phyloP scores from a whole-genome alignment of 805 yeast species.

The Naumovozyma dairenensis region DNA sequence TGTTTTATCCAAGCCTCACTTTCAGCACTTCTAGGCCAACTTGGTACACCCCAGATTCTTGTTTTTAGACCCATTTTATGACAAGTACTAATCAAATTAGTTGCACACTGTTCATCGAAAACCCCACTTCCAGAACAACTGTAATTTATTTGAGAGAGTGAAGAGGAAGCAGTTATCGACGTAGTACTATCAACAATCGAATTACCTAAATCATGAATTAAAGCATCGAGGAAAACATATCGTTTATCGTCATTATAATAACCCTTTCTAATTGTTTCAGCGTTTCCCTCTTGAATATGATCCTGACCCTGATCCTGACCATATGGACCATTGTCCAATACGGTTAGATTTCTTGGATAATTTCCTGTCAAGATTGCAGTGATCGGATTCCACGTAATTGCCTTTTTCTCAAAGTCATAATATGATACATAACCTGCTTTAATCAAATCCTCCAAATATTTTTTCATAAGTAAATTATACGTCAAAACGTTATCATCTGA shows the following conservation, averaged over 20 bases:
- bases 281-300: neutral
- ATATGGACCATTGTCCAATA: conserved; percentile 8
- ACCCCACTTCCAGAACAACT: conserved; percentile 7
- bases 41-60: conserved; percentile 63
- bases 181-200: conserved; percentile 8
- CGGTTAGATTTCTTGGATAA: conserved; percentile 32
- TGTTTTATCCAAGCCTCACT: conserved; percentile 40
- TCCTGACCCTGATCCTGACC: neutral
- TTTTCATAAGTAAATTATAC: conserved; percentile 36
- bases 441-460: conserved; percentile 37
- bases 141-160: conserved; percentile 25
- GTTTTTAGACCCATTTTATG: conserved; percentile 44
- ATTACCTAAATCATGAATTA: conserved; percentile 26
- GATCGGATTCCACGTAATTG: conserved; percentile 42
- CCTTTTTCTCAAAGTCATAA: conserved; percentile 31
- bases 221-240: conserved; percentile 39
- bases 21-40: conserved; percentile 50
- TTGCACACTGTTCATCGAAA: conserved; percentile 11
- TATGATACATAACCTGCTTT: conserved; percentile 42
- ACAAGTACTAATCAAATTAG: conserved; percentile 30
- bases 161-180: conserved; percentile 35
- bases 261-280: conserved; percentile 5
- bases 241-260: conserved; percentile 18
- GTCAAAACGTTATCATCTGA: conserved; percentile 36
- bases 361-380: conserved; percentile 60